phyloP scores from a whole-genome alignment of 176 grass and related monocot species.

The Oryza coarctata region DNA sequence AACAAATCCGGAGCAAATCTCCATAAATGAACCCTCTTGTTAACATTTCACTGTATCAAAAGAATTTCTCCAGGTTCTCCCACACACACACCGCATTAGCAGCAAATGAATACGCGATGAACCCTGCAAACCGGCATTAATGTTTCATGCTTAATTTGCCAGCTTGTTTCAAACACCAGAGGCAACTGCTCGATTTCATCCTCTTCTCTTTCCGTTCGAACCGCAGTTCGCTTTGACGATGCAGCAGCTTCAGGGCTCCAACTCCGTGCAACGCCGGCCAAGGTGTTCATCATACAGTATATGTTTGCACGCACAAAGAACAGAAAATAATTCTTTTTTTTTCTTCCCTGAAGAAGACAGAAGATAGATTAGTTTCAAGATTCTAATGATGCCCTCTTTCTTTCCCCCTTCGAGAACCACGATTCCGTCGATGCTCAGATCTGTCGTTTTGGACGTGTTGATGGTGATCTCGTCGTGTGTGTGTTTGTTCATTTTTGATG shows the following conservation, averaged over 20 bases:
- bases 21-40: constrained; percentile 27
- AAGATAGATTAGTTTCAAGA: not conserved
- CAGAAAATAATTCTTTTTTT: not conserved
- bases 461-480: not conserved
- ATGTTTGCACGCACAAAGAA: not conserved
- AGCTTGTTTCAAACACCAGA: not conserved
- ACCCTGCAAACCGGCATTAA: not conserved
- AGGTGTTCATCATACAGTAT: not conserved
- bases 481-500: constrained; percentile 1
- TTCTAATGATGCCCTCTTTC: not conserved
- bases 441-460: not conserved
- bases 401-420: not conserved
- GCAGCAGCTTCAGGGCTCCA: not conserved
- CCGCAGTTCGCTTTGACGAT: not conserved
- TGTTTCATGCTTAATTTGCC: not conserved
- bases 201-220: not conserved
- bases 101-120: not conserved
- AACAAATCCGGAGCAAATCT: not conserved
- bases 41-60: not conserved
- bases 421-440: not conserved
- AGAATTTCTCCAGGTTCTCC: not conserved
- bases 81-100: not conserved
- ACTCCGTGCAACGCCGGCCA: not conserved
- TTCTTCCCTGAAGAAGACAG: not conserved
- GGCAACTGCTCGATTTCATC: not conserved